Evolutionary conservation across 2,329 filamentous ascomycete species (phyloP).

Genomic region (Nigrospora oryzae): DNA sequence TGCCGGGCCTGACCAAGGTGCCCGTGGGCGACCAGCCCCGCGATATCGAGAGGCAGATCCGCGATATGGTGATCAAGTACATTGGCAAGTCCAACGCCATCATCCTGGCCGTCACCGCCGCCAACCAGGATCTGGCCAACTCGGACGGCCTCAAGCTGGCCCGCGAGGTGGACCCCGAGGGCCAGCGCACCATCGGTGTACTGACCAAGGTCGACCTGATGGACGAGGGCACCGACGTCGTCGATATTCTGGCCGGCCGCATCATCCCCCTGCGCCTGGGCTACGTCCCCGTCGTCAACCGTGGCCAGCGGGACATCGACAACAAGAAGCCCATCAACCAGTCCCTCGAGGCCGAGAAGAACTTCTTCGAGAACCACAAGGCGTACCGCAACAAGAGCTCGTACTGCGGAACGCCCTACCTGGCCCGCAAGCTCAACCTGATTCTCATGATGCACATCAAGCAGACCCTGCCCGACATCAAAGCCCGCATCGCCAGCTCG

Average conservation of each 20-base stretch:
- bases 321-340: conserved; percentile 92
- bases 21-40: conserved; percentile 32
- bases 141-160: conserved; percentile 44
- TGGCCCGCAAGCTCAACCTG: conserved; percentile 93
- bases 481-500: conserved; percentile 89
- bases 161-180: conserved; percentile 21
- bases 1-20: conserved; percentile 44
- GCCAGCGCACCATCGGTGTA: conserved; percentile 35
- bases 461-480: conserved; percentile 97
- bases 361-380: conserved; percentile 97
- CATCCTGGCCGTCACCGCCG: conserved; percentile 48
- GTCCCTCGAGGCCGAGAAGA: conserved; percentile 87
- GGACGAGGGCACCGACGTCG: conserved; percentile 24
- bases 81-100: conserved; percentile 48
- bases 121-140: conserved; percentile 45
- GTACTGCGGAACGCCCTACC: conserved; percentile 95
- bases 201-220: conserved; percentile 37
- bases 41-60: conserved; percentile 31
- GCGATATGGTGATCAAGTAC: conserved; percentile 40
- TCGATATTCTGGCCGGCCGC: conserved; percentile 94
- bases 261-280: conserved; percentile 92
- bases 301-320: conserved; percentile 96
- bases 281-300: conserved; percentile 96
- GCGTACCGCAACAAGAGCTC: conserved; percentile 97
- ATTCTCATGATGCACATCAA: conserved; percentile 99